Base-by-base conservation (phyloP, 2,329 filamentous ascomycete species). In the Sporothrix pallida region DNA sequence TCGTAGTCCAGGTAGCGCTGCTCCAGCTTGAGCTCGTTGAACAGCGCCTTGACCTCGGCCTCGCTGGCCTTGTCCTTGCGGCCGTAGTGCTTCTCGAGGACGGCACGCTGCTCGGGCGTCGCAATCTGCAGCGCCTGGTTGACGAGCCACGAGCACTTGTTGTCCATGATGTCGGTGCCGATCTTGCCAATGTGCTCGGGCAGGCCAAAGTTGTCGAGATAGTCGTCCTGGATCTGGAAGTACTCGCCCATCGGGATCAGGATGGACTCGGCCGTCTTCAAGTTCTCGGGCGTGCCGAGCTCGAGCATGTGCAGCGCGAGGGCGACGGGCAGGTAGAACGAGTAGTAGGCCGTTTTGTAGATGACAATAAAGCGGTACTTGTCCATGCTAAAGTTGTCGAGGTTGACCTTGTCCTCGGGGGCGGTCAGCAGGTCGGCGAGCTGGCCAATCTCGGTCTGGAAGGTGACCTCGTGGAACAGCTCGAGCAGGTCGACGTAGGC, bases 261-360 rank as follows among this genome's bases (percentile, higher is more conserved):
- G 80, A 99, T 98, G 77, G 95, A 91, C 82, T 96, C 90, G 62
- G 94, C 92, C 80, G 93, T 92, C 85, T 95, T 92, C 75, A 99
- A 90, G 86, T 98, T 98, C 84, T 92, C 89, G 42, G 91, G 89
- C 9, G 94, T 96, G 26, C 95, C 96, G 75, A 95, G 87, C 80
- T 94, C 91, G 78, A 95, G 89, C 84, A 94, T 92, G 86, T 95
- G 87, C 79, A 99, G 87, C 5, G 96, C 93, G 62, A 99, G 89
- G 10, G 94, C 95, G 73, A 99, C 94, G 74, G 96, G 96, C 15
- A 99, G 92, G 86, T 98, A 98, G 88, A 99, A 99, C 80, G 93
- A 97, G 88, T 99, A 99, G 87, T 97, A 99, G 70, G 96, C 95
- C 31, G 96, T 99, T 90, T 99, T 99, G 91, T 97, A 98, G 84